phyloP scores from a whole-genome alignment of 2,329 filamentous ascomycete genomes.

The Penicillium paneum region DNA sequence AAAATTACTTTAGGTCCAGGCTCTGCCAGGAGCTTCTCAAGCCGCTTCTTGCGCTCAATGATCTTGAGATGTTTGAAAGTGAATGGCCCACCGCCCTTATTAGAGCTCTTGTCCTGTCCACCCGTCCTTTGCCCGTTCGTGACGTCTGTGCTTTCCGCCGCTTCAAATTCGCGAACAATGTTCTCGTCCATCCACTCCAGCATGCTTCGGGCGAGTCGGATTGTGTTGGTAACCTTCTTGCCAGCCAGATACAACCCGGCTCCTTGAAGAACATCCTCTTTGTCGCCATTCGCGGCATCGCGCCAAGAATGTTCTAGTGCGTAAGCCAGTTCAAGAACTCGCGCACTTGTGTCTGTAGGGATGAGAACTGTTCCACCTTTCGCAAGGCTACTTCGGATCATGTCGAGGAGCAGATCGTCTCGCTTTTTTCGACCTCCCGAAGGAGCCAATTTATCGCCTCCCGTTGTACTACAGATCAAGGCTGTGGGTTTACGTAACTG shows the following conservation, averaged over 20 bases:
- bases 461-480: constrained; percentile 84
- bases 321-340: constrained; percentile 87
- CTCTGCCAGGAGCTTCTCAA: constrained; percentile 64
- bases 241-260: constrained; percentile 75
- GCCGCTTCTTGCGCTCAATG: constrained; percentile 75
- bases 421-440: constrained; percentile 72
- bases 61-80: constrained; percentile 84
- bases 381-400: constrained; percentile 72
- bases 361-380: constrained; percentile 89
- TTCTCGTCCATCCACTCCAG: constrained; percentile 99
- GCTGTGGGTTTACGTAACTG: constrained; percentile 90
- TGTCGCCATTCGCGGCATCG: constrained; percentile 55
- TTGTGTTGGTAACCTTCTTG: constrained; percentile 79
- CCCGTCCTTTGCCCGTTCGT: constrained; percentile 36
- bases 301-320: constrained; percentile 91
- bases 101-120: constrained; percentile 38
- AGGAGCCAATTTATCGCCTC: constrained; percentile 67
- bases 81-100: constrained; percentile 66
- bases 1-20: constrained; percentile 69
- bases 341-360: constrained; percentile 91
- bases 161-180: constrained; percentile 88
- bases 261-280: constrained; percentile 50
- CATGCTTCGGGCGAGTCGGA: constrained; percentile 91
- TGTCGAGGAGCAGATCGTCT: constrained; percentile 79
- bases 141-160: constrained; percentile 47